Evolutionary conservation across 1,139 yeast genomes (phyloP).

Genomic region (Debaryomyces udenii): DNA sequence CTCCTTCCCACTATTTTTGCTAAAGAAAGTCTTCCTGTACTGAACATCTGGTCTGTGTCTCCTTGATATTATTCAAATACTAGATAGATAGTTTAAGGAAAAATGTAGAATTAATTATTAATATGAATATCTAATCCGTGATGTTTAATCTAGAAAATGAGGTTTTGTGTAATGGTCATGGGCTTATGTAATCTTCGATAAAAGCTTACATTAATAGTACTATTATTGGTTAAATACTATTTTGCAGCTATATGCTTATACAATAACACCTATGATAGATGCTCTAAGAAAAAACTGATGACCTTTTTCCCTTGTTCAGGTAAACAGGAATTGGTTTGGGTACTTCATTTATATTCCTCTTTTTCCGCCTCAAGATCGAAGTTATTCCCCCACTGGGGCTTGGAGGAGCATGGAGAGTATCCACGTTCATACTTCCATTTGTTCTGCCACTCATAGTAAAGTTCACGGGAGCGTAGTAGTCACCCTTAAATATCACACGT

Average conservation of each 20-base stretch:
- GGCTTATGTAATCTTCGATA: constrained; percentile 1
- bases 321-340: not conserved
- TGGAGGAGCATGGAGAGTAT: not conserved
- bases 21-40: not conserved
- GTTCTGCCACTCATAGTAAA: constrained; percentile 34
- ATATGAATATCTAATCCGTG: constrained; percentile 1
- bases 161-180: constrained; percentile 5
- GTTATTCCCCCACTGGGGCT: not conserved
- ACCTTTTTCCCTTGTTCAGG: not conserved
- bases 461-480: constrained; percentile 25
- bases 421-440: constrained; percentile 16
- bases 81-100: not conserved
- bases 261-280: not conserved
- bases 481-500: constrained; percentile 10
- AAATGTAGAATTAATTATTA: not conserved
- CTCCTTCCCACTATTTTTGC: constrained; percentile 17
- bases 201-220: constrained; percentile 1
- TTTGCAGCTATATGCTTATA: not conserved
- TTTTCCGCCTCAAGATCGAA: constrained; percentile 2
- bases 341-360: constrained; percentile 1
- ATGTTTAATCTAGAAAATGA: not conserved
- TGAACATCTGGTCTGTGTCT: constrained; percentile 3
- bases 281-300: not conserved
- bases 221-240: constrained; percentile 2
- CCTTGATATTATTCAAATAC: not conserved